Base-by-base conservation (phyloP, 1,284 basidiomycete species). In the Garcileccinum viscosum region DNA sequence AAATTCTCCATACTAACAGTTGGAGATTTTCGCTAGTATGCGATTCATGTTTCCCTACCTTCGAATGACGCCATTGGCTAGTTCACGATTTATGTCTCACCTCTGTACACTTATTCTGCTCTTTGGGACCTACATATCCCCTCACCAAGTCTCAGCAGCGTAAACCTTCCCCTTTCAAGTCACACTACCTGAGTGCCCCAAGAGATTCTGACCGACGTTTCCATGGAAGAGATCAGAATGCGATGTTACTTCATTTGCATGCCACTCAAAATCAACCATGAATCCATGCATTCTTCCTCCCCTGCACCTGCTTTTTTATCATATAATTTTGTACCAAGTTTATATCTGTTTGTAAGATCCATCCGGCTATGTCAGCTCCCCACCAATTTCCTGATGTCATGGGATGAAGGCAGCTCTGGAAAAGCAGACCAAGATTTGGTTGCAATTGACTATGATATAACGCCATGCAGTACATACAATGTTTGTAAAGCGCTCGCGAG, bases 221-320 rank as follows among this genome's bases (percentile, higher is more conserved):
- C 95, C n/a, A 80, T 95, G 38, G 94, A 96, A 79, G 91, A 95
- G 71, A 90, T 95, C 69, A 95, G 95, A 80, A 91, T 91, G 3
- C 88, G 94, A 0, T 91, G 89, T 73, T 94, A 92, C 78, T 94
- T 95, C 75, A 94, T 95, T 42, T 89, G 92, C 59, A 84, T 86
- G 9, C 79, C 84, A 2, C 82, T 93, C 50, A 84, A 85, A 62
- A 76, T 76, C 27, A 76, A 78, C 32, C 73, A 75, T 15, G 70
- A 76, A 37, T 83, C 87, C 64, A 80, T 81, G 33, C 82, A 81
- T 37, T 80, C 82, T 38, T 77, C 80, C 47, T 84, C 85, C n/a
- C 84, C 86, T 47, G 71, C 81, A 38, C 81, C 75, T 37, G 80
- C 81, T 9, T 81, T n/a, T n/a, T n/a, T n/a, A n/a, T n/a, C n/a